A percentile compares a stretch with the other conserved stretches of the same genome.
Evolutionary conservation across 441 rosid genomes (phyloP).

Genomic region (Populus trichocarpa): DNA sequence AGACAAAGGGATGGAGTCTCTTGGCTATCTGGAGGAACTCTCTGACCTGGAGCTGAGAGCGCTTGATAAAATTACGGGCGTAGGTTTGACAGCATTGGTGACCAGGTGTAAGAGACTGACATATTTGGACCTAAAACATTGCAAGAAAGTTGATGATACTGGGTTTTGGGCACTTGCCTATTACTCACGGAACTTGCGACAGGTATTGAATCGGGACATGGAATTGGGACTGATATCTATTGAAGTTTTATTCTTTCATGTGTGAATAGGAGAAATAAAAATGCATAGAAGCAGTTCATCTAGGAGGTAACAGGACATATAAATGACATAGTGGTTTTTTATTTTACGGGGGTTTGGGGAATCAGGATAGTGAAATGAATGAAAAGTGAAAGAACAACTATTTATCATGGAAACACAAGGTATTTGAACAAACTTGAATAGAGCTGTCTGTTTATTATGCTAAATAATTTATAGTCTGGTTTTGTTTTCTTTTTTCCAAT

Average conservation of each 20-base stretch:
- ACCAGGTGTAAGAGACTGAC: conserved; percentile 54
- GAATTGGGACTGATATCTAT: not conserved
- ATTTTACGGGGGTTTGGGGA: too few relatives aligned
- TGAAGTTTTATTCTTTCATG: not conserved
- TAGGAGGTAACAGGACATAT: not conserved
- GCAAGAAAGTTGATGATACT: conserved; percentile 61
- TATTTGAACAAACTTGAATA: not conserved
- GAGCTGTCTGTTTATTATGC: not conserved
- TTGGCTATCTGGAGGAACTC: conserved; percentile 54
- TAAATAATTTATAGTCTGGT: not conserved
- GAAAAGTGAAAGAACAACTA: not conserved
- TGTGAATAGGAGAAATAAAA: not conserved
- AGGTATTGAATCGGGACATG: conserved; percentile 39
- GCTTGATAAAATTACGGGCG: conserved; percentile 51
- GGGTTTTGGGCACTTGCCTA: conserved; percentile 81
- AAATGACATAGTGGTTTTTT: not conserved
- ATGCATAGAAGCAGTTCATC: not conserved
- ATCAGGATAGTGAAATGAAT: not conserved
- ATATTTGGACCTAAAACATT: conserved; percentile 72
- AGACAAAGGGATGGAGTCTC: conserved; percentile 54
- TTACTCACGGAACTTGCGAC: conserved; percentile 66
- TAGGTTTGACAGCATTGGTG: conserved; percentile 58
- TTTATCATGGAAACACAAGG: not conserved
- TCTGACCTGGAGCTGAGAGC: conserved; percentile 68
- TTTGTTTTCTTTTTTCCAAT: not conserved